Evolutionary conservation across 2,329 filamentous ascomycete genomes (phyloP).

Genomic region (Ophiostoma australiae): DNA sequence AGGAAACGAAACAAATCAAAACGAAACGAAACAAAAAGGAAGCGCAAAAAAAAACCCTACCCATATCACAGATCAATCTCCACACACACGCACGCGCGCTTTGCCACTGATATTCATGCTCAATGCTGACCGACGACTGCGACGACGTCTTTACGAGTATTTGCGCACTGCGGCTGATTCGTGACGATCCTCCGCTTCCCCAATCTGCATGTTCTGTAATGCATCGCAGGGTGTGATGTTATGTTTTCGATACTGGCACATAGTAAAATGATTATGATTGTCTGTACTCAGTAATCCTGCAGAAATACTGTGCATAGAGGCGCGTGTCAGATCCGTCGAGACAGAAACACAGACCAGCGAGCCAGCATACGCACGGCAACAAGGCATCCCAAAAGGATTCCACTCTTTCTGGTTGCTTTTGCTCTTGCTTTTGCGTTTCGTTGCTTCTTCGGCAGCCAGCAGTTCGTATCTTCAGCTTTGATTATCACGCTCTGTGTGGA

Average conservation of each 20-base stretch:
- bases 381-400: neutral
- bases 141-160: neutral
- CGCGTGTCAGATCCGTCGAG: slow-evolving; percentile 4
- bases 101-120: slow-evolving; percentile 2
- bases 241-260: neutral
- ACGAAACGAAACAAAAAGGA: neutral
- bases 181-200: neutral
- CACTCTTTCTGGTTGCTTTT: neutral
- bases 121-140: neutral
- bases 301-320: neutral
- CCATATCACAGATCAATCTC: neutral
- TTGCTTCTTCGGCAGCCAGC: neutral
- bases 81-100: neutral
- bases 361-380: neutral
- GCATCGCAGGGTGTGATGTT: neutral
- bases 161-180: neutral
- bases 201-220: neutral
- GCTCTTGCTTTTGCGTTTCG: neutral
- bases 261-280: no score
- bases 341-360: neutral
- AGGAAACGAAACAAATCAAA: neutral
- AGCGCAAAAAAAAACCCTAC: neutral
- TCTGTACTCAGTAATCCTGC: neutral
- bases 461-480: neutral
- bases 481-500: neutral